Evolutionary conservation across 2,329 filamentous ascomycete species (phyloP).

Genomic region (Claviceps fusiformis): DNA sequence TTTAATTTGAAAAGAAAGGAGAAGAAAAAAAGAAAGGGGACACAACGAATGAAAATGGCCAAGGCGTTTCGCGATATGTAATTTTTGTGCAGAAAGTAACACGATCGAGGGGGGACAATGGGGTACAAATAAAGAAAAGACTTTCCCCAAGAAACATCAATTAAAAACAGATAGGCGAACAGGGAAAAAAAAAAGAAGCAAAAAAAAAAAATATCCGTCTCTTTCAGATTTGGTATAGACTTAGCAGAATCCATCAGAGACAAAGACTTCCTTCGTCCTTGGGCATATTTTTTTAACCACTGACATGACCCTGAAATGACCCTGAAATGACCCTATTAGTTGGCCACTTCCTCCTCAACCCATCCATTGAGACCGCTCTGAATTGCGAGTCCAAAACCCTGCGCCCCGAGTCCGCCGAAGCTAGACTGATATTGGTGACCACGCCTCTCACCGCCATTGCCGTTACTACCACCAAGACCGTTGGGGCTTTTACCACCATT

Average conservation of each 20-base stretch:
- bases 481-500: conserved; percentile 41
- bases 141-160: background rate
- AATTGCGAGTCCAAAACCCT: conserved; percentile 46
- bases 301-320: background rate
- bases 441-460: conserved; percentile 39
- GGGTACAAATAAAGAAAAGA: conserved; percentile 4
- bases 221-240: background rate
- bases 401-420: conserved; percentile 44
- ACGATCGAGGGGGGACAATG: background rate
- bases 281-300: conserved; percentile 1
- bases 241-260: background rate
- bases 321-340: conserved; percentile 21
- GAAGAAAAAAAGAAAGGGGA: conserved; percentile 5
- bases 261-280: background rate
- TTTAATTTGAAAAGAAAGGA: background rate
- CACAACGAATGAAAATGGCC: background rate
- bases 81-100: background rate
- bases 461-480: conserved; percentile 30
- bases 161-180: background rate
- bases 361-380: conserved; percentile 52
- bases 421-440: conserved; percentile 55
- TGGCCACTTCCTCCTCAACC: conserved; percentile 53
- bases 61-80: background rate
- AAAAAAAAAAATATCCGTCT: conserved; percentile 18
- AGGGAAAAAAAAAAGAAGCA: conserved; percentile 1